Evolutionary conservation across 1,284 basidiomycete genomes (phyloP).

Genomic region (Trametes sp.): DNA sequence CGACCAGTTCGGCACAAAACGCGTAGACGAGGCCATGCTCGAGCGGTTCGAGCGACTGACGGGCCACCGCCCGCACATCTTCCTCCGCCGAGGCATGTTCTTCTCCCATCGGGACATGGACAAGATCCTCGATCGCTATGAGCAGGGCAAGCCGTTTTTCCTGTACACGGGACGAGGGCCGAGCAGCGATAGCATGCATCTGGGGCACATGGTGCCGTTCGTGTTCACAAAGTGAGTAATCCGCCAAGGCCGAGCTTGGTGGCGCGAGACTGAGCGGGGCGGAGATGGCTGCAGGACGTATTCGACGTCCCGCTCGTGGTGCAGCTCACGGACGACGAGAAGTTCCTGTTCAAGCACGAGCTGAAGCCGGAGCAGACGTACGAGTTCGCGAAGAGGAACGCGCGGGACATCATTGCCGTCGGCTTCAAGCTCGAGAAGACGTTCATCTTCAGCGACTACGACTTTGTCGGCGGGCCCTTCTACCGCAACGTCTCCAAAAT

Average conservation of each 20-base stretch:
- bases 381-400: constrained; percentile 86
- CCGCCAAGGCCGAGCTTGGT: not conserved
- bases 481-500: constrained; percentile 96
- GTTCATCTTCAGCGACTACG: constrained; percentile 96
- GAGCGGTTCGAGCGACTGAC: constrained; percentile 93
- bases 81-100: constrained; percentile 94
- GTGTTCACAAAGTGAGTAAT: constrained; percentile 89
- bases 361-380: constrained; percentile 92
- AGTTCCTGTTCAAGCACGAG: constrained; percentile 97
- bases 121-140: constrained; percentile 93
- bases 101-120: constrained; percentile 98
- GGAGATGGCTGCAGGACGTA: constrained; percentile 95
- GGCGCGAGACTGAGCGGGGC: not conserved
- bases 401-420: constrained; percentile 95
- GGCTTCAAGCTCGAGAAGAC: constrained; percentile 95
- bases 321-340: constrained; percentile 98
- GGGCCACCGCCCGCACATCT: constrained; percentile 89
- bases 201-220: constrained; percentile 98
- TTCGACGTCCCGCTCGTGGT: constrained; percentile 95
- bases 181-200: constrained; percentile 96
- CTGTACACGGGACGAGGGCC: constrained; percentile 98
- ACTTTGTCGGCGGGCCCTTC: constrained; percentile 91
- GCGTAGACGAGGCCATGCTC: constrained; percentile 81
- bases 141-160: constrained; percentile 98
- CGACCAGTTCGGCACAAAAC: constrained; percentile 91